Percentiles rank a stretch among this genome's conserved stretches.
Conservation (phyloP, 345 rosid genomes). For the Aquilaria yunnanensis region DNA sequence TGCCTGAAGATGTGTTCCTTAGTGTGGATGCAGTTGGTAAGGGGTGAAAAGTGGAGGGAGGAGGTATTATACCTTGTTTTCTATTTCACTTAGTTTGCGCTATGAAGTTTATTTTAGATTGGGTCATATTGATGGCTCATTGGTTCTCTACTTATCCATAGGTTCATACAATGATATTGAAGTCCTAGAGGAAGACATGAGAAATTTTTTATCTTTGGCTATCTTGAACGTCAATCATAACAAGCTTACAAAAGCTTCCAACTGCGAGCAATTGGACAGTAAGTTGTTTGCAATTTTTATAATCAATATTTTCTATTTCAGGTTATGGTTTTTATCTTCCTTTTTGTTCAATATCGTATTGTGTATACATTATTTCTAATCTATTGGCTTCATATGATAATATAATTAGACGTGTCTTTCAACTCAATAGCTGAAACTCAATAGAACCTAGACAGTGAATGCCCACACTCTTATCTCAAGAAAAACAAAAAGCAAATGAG, state of each 20-base stretch:
- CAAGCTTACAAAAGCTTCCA: conserved; percentile 58
- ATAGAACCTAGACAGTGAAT: too few species aligned
- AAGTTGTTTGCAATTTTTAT: conserved; percentile 21
- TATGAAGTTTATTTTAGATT: neutral
- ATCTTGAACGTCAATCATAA: conserved; percentile 84
- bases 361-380: conserved; percentile 1
- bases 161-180: conserved; percentile 75
- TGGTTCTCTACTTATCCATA: conserved; percentile 16
- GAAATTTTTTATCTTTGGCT: conserved; percentile 52
- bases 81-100: neutral
- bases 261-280: conserved; percentile 66
- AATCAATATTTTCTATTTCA: too few species aligned
- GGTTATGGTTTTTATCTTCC: neutral
- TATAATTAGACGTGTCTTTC: conserved; percentile 74
- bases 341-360: neutral
- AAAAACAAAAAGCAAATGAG: too few species aligned
- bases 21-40: conserved; percentile 55
- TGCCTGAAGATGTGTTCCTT: conserved; percentile 68
- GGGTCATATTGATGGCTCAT: neutral
- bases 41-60: conserved; percentile 79
- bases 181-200: conserved; percentile 63
- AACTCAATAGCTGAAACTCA: conserved; percentile 31
- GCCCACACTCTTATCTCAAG: too few species aligned
- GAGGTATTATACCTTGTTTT: conserved; percentile 45
- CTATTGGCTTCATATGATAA: conserved; percentile 70